A percentile compares a stretch with the other conserved stretches of the same genome.
Conservation (phyloP, 164 flowering plant genomes). For the Sedum album region DNA sequence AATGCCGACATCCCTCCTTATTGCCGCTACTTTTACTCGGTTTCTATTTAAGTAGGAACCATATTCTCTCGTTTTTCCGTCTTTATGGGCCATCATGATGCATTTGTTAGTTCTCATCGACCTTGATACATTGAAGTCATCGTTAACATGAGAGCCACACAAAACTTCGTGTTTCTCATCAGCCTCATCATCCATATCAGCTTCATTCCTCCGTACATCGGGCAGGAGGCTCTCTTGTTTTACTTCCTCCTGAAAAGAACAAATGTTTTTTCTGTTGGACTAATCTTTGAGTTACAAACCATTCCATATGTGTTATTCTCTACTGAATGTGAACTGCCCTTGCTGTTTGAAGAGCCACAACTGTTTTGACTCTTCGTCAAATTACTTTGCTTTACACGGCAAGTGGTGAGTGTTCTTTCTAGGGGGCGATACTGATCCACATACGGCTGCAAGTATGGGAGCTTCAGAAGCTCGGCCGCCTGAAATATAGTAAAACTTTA, state of each 20-base stretch:
- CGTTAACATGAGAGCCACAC: conserved; percentile 28
- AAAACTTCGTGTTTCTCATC: conserved; percentile 26
- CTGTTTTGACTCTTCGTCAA: conserved; percentile 80
- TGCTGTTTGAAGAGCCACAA: conserved; percentile 71
- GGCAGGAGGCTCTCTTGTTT: conserved; percentile 26
- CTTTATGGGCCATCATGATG: conserved; percentile 69
- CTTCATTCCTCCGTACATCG: conserved; percentile 27
- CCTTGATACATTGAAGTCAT: conserved; percentile 25
- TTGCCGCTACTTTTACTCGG: conserved; percentile 29
- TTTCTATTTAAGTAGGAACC: conserved; percentile 74
- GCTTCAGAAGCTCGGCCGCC: conserved; percentile 87
- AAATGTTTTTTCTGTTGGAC: conserved; percentile 34
- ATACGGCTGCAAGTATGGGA: conserved; percentile 89
- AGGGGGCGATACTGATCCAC: conserved; percentile 57
- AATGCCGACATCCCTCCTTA: conserved; percentile 52
- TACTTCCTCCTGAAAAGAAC: conserved; percentile 40
- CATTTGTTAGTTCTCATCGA: conserved; percentile 62
- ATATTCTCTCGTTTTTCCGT: conserved; percentile 68
- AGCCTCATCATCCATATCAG: conserved; percentile 15
- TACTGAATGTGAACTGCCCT: conserved; percentile 54
- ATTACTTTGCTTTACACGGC: conserved; percentile 34
- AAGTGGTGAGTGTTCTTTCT: conserved; percentile 35
- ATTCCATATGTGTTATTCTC: conserved; percentile 33
- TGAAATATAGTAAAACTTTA: conserved; percentile 23
- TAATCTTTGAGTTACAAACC: conserved; percentile 29